Evolutionary conservation across 1,284 basidiomycete genomes (phyloP), one percentile per base, ranked within the genome.

Genomic region (Ganoderma lingzhi): DNA sequence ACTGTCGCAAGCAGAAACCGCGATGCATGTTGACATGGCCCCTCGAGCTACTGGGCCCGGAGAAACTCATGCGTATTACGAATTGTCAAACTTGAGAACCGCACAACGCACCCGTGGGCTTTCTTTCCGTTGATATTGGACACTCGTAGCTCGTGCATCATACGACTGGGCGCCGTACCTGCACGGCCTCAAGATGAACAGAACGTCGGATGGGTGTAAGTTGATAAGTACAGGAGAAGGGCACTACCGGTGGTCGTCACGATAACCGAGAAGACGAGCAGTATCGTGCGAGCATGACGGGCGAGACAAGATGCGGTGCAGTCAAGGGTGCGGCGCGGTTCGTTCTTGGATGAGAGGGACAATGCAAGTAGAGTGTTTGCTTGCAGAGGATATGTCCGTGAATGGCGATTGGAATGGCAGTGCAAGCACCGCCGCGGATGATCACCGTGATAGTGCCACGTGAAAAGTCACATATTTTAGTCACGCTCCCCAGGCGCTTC

Each of bases 1-100:
- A 55, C 28, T 4, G 51, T 55, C 23, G 45, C 45, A 23, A 55
- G 51, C 51, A 55, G 51, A 30, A 55, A 55, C 28, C 51, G 51
- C 28, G 51, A 55, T 55, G 28, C 12, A 55, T 3, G 45, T 48
- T 17, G 19, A 48, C 45, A n/a, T 42, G 41, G 12, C 3, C 41
- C 41, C 14, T 10, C 9, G 41, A 14, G 41, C 14, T 42, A 23
- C n/a, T 0, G 9, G 51, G 30, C 30, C 51, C 9, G 51, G 30
- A 55, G 28, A 14, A 55, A 55, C 51, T 30, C 28, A 23, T 23
- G 23, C 23, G 23, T 23, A 23, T n/a, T 32, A 4, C 30, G 32
- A 35, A 37, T 35, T 23, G 23, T 23, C 35, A 30, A 58, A 58
- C n/a, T n/a, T n/a, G 28, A 58, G 55, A 17, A 58, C 37, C 55